Conservation (phyloP, 2,329 filamentous ascomycete genomes). For the Aspergillus spinulosporus region DNA sequence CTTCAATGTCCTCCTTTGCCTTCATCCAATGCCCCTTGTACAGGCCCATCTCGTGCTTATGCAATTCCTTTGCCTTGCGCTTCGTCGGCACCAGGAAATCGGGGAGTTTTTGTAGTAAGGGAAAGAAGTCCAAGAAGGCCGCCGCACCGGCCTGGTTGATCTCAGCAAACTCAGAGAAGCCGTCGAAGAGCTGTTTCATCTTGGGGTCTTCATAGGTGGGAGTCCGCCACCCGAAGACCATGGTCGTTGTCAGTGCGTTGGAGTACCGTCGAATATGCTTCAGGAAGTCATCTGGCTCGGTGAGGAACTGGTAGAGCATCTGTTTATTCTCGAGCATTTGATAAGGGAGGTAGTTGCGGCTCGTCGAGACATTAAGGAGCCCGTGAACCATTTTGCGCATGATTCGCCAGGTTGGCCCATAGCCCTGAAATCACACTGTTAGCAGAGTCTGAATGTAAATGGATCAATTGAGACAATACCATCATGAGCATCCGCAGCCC, state of each 20-base stretch:
- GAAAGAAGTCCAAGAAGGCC: constrained; percentile 50
- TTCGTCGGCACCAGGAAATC: constrained; percentile 41
- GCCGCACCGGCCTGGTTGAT: constrained; percentile 46
- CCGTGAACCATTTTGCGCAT: constrained; percentile 43
- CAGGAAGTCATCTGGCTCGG: constrained; percentile 44
- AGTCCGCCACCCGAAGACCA: constrained; percentile 52
- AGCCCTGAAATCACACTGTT: not conserved
- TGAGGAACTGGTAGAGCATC: constrained; percentile 52
- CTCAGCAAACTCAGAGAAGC: constrained; percentile 40
- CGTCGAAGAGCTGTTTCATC: constrained; percentile 47
- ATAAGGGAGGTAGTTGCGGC: constrained; percentile 55
- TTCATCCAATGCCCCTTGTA: constrained; percentile 47
- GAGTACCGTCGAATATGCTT: constrained; percentile 52
- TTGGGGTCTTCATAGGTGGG: constrained; percentile 44
- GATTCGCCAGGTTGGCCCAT: constrained; percentile 5
- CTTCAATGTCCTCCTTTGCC: constrained; percentile 37
- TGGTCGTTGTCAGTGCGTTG: constrained; percentile 51
- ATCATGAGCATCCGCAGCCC: constrained; percentile 34
- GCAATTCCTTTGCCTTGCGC: constrained; percentile 45
- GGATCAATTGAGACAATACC: constrained; percentile 16
- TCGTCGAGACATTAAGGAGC: constrained; percentile 50
- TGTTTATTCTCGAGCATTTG: constrained; percentile 58
- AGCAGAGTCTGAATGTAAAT: no score
- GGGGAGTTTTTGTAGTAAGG: constrained; percentile 48
- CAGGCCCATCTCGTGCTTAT: constrained; percentile 46